Percentiles rank a stretch among this genome's conserved stretches.
These are phyloP conservation scores for Backusella westeae DNA, from an alignment of 192 early-diverging fungal species.

Conservation along the genomic window DNA sequence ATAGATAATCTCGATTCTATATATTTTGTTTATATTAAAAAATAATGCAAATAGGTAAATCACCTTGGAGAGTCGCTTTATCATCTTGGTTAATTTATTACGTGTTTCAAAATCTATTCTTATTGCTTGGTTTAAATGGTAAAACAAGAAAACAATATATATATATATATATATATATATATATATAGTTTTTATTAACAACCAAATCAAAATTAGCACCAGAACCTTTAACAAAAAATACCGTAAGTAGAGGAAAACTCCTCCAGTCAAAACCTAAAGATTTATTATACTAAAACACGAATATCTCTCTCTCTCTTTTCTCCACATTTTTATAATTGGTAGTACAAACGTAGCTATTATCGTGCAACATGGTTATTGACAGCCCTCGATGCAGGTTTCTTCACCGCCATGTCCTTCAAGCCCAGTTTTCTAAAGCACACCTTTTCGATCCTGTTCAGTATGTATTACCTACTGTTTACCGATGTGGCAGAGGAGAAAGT, in stretches of 20 bases:
- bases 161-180: too few relatives aligned
- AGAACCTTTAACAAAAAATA: slow-evolving; percentile 63
- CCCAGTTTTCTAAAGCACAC: slow-evolving; percentile 78
- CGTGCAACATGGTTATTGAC: slow-evolving; percentile 90
- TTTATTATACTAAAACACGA: neutral
- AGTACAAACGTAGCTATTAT: slow-evolving; percentile 90
- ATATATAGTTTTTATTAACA: slow-evolving; percentile 1
- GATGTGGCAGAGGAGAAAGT: slow-evolving; percentile 85
- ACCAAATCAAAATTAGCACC: slow-evolving; percentile 48
- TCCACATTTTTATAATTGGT: neutral
- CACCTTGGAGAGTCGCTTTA: slow-evolving; percentile 78
- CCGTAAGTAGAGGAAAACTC: neutral
- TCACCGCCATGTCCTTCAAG: slow-evolving; percentile 79
- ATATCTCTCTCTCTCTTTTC: neutral
- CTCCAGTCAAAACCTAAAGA: neutral
- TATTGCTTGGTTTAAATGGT: slow-evolving; percentile 71
- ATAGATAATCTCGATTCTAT: neutral
- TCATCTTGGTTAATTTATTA: slow-evolving; percentile 64
- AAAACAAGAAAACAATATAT: neutral
- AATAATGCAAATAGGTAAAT: slow-evolving; percentile 13
- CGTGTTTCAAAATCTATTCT: slow-evolving; percentile 63
- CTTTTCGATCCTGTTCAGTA: slow-evolving; percentile 70
- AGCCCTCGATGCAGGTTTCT: slow-evolving; percentile 90
- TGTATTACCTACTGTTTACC: slow-evolving; percentile 83
- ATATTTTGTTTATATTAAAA: neutral